Conservation (phyloP, 129 eudicot species). For the Scalesia atractyloides region DNA sequence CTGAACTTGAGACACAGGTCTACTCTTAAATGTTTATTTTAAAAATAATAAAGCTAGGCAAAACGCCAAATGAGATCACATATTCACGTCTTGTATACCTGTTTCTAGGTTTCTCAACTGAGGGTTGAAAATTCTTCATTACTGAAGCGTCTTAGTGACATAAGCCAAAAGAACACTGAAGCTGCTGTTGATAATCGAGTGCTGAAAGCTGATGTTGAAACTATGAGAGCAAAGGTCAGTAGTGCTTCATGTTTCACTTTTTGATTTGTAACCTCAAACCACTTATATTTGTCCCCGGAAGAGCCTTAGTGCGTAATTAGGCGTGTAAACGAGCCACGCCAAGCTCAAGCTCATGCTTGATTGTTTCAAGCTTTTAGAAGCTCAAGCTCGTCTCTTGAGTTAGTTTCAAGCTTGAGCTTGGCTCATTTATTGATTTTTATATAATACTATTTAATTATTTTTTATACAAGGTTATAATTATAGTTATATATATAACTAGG, state of each 20-base stretch:
- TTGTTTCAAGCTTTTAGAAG: too few species aligned
- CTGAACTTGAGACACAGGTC: constrained; percentile 98
- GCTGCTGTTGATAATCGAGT: constrained; percentile 99
- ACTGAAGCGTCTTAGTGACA: constrained; percentile 75
- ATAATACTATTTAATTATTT: too few species aligned
- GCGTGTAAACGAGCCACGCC: too few species aligned
- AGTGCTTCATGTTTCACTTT: background rate
- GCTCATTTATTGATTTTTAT: too few species aligned
- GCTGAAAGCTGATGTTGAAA: constrained; percentile 95
- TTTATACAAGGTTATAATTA: too few species aligned
- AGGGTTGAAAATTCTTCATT: constrained; percentile 88
- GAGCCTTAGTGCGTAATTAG: too few species aligned
- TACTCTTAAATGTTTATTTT: background rate
- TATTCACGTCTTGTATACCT: background rate
- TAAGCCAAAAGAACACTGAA: constrained; percentile 93
- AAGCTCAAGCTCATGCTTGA: too few species aligned
- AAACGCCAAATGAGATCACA: background rate
- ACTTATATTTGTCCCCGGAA: background rate
- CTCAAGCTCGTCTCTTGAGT: too few species aligned
- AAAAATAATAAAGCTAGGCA: background rate
- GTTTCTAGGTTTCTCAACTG: constrained; percentile 81
- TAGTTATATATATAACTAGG: too few species aligned
- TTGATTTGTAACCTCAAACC: background rate
- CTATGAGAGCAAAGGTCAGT: constrained; percentile 93
- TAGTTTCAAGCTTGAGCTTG: too few species aligned